phyloP scores from a whole-genome alignment of 768 basidiomycete species.

The Amanita brunnescens region DNA sequence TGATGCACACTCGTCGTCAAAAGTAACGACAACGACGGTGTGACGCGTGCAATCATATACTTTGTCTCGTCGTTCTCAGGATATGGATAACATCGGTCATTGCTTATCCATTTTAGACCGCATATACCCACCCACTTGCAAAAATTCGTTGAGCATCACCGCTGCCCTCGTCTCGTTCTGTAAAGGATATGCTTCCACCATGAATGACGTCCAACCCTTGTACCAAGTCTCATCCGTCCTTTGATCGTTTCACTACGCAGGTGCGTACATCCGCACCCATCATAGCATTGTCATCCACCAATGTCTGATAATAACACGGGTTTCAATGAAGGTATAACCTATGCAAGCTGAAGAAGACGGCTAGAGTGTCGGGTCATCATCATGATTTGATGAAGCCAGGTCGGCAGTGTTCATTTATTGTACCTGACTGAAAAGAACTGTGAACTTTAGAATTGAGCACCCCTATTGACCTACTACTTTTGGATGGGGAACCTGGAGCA shows the following conservation, averaged over 20 bases:
- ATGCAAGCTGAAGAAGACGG: too few relatives aligned
- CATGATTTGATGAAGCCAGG: too few relatives aligned
- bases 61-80: conserved; percentile 47
- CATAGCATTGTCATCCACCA: conserved; percentile 64
- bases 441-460: too few relatives aligned
- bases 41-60: conserved; percentile 33
- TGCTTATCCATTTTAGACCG: not conserved
- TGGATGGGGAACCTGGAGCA: too few relatives aligned
- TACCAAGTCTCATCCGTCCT: conserved; percentile 21
- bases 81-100: conserved; percentile 36
- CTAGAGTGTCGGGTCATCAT: too few relatives aligned
- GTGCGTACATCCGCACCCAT: conserved; percentile 50
- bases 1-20: conserved; percentile 31
- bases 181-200: conserved; percentile 52
- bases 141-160: conserved; percentile 64
- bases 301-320: conserved; percentile 38
- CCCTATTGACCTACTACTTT: too few relatives aligned
- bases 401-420: too few relatives aligned
- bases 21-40: conserved; percentile 46
- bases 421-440: too few relatives aligned
- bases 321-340: too few relatives aligned
- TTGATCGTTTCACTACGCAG: not conserved
- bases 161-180: conserved; percentile 39
- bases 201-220: conserved; percentile 53
- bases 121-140: conserved; percentile 44